A percentile compares a stretch with the other conserved stretches of the same genome.
Conservation (phyloP, 2,329 filamentous ascomycete species). For the Fusarium ambrosium region DNA sequence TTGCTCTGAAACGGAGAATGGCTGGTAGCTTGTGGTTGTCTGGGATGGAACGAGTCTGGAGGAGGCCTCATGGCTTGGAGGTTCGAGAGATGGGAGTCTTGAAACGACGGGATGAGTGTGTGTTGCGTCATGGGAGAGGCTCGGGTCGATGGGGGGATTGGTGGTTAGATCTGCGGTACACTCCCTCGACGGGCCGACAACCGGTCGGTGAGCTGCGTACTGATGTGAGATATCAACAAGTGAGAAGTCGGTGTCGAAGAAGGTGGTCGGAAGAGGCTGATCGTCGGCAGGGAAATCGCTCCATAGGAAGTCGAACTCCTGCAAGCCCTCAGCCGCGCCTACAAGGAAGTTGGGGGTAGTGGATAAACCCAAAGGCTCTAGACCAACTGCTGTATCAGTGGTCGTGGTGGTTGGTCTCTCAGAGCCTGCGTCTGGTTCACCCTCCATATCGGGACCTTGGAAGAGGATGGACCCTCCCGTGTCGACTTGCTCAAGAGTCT, state of each 20-base stretch:
- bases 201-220: not conserved
- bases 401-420: not conserved
- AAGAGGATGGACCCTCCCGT: not conserved
- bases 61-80: not conserved
- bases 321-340: not conserved
- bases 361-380: not conserved
- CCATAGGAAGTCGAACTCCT: constrained; percentile 19
- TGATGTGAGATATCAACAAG: constrained; percentile 17
- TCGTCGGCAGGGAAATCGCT: constrained; percentile 7
- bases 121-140: not conserved
- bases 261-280: not conserved
- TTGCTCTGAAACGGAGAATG: not conserved
- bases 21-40: not conserved
- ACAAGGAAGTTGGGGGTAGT: constrained; percentile 1
- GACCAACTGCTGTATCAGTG: not conserved
- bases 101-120: not conserved
- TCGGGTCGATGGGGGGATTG: not conserved
- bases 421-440: not conserved
- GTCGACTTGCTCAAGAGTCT: not conserved
- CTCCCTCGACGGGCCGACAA: not conserved
- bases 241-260: constrained; percentile 15
- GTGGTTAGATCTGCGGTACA: not conserved
- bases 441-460: not conserved
- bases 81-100: not conserved
- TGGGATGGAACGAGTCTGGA: not conserved